Percentiles rank a stretch among this genome's conserved stretches.
These are phyloP conservation scores for Cladosporium sp. DNA, from an alignment of 2,329 filamentous ascomycete species.

Conservation along the genomic window DNA sequence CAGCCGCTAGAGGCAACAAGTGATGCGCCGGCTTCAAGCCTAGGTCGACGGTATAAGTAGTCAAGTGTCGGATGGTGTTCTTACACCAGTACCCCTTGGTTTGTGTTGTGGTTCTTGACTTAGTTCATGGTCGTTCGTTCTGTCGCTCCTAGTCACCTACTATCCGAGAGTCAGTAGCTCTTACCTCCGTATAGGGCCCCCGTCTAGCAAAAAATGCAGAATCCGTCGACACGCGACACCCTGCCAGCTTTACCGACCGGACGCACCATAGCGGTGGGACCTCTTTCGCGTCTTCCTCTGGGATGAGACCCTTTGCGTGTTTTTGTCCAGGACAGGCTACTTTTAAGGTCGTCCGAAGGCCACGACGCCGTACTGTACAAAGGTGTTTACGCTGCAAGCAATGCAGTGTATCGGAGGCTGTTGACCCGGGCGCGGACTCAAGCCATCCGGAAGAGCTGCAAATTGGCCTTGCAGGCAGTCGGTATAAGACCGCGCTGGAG, in stretches of 20 bases:
- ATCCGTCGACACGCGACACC: background rate
- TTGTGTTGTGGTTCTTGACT: background rate
- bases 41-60: constrained; percentile 1
- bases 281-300: background rate
- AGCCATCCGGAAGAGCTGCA: too few species aligned
- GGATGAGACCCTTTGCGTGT: constrained; percentile 1
- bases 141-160: constrained; percentile 3
- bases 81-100: background rate
- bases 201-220: background rate
- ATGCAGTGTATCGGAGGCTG: too few species aligned
- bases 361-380: too few species aligned
- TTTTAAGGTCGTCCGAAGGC: background rate
- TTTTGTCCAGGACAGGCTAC: constrained; percentile 5
- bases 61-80: constrained; percentile 4
- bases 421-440: too few species aligned
- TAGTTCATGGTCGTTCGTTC: background rate
- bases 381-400: too few species aligned
- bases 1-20: constrained; percentile 1
- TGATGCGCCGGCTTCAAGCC: background rate
- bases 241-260: background rate
- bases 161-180: background rate
- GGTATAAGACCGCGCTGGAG: too few species aligned
- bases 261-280: background rate
- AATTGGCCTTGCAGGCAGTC: too few species aligned
- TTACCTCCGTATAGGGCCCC: background rate